These are phyloP conservation scores for Geranium rotundifolium DNA, from an alignment of 345 rosid genomes.

Conservation along the genomic window DNA sequence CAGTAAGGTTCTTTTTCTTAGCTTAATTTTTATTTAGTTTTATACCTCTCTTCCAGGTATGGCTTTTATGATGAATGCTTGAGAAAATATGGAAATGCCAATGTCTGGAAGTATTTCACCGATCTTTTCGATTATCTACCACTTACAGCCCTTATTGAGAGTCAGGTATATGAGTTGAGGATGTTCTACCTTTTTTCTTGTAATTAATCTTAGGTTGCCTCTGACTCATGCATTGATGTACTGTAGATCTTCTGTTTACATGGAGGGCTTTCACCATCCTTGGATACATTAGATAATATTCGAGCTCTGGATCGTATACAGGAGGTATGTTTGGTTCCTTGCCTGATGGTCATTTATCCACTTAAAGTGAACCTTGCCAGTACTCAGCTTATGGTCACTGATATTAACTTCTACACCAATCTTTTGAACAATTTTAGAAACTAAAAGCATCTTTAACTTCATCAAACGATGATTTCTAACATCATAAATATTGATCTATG, in stretches of 20 bases:
- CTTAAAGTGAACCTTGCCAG: not conserved
- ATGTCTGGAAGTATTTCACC: conserved; percentile 87
- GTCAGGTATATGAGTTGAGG: conserved; percentile 46
- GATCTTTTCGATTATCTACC: conserved; percentile 86
- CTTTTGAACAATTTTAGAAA: too few species aligned
- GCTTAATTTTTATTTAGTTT: not conserved
- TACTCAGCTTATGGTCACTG: too few species aligned
- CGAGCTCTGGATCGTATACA: conserved; percentile 83
- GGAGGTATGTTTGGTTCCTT: conserved; percentile 31
- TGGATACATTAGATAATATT: conserved; percentile 86
- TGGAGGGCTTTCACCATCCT: conserved; percentile 89
- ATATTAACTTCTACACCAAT: too few species aligned
- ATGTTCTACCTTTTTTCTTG: too few species aligned
- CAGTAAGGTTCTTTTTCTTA: too few species aligned
- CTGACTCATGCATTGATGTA: conserved; percentile 4
- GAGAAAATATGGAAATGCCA: conserved; percentile 93
- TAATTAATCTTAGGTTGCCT: conserved; percentile 5
- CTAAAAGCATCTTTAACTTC: too few species aligned
- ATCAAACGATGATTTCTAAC: too few species aligned
- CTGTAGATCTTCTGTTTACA: conserved; percentile 82
- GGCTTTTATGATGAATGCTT: conserved; percentile 91
- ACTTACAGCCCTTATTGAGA: conserved; percentile 85
- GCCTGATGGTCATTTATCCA: not conserved
- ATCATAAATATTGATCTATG: too few species aligned
- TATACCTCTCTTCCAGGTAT: conserved; percentile 42